A percentile compares a stretch with the other conserved stretches of the same genome.
Conservation (phyloP, 768 basidiomycete genomes). For the Boletus barrowsii region DNA sequence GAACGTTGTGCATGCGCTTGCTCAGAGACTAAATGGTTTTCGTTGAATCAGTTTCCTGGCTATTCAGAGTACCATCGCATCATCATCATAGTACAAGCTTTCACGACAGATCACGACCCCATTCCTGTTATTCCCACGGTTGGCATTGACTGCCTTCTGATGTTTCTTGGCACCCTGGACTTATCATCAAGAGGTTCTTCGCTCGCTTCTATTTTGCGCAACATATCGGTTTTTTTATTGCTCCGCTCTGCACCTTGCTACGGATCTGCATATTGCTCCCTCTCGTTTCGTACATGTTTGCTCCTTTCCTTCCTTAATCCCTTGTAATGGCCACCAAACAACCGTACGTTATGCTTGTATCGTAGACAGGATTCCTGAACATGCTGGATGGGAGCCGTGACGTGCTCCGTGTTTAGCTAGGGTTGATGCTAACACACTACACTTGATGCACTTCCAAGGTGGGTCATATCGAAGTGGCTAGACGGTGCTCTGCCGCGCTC, state of each 20-base stretch:
- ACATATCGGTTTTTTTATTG: conserved; percentile 16
- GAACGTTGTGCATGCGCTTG: conserved; percentile 63
- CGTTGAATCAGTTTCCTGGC: conserved; percentile 11
- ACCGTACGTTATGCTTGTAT: conserved; percentile 27
- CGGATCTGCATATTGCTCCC: conserved; percentile 26
- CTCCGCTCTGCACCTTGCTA: conserved; percentile 20
- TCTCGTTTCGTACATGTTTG: conserved; percentile 19
- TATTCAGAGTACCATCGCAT: background rate
- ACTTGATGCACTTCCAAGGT: too few relatives aligned
- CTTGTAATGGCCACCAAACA: conserved; percentile 24
- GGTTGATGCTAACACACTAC: too few relatives aligned
- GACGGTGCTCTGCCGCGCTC: too few relatives aligned
- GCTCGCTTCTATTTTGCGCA: conserved; percentile 16
- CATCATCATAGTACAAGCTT: conserved; percentile 3
- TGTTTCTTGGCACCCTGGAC: conserved; percentile 28
- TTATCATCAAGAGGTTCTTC: conserved; percentile 3
- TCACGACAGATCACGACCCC: conserved; percentile 20
- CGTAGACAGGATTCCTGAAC: conserved; percentile 20
- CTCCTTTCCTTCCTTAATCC: conserved; percentile 2
- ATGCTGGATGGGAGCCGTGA: background rate
- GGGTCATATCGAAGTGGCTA: too few relatives aligned
- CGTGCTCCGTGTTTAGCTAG: background rate
- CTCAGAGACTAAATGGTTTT: conserved; percentile 46
- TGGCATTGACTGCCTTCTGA: conserved; percentile 29
- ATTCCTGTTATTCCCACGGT: background rate